Evolutionary conservation across 495 filamentous ascomycete genomes (phyloP).

Genomic region (Talaromyces thailandensis): DNA sequence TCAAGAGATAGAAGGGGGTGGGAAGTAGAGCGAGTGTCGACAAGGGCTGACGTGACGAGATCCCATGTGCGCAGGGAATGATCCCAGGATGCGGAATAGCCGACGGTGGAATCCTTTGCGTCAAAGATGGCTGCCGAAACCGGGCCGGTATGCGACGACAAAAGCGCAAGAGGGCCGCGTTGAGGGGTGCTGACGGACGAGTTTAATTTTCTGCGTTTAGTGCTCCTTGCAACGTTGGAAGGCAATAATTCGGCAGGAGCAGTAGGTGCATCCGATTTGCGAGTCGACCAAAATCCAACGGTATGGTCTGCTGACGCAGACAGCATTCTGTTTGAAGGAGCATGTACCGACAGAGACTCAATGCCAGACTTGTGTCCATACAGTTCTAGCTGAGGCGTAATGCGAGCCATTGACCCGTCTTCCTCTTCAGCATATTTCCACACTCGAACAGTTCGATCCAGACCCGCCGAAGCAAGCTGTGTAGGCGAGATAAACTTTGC

Average conservation of each 20-base stretch:
- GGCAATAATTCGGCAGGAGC: conserved; percentile 59
- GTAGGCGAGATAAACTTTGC: conserved; percentile 70
- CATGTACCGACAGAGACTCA: conserved; percentile 70
- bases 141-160: conserved; percentile 60
- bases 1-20: conserved; percentile 69
- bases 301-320: conserved; percentile 73
- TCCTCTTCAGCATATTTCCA: conserved; percentile 74
- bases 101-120: conserved; percentile 73
- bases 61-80: conserved; percentile 88
- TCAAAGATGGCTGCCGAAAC: conserved; percentile 76
- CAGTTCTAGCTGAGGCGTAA: conserved; percentile 72
- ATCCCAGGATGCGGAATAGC: conserved; percentile 82
- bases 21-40: conserved; percentile 74
- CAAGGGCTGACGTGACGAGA: conserved; percentile 61
- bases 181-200: conserved; percentile 55
- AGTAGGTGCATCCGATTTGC: conserved; percentile 60
- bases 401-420: conserved; percentile 47
- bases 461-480: conserved; percentile 67
- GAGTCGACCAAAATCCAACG: conserved; percentile 77
- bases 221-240: conserved; percentile 40
- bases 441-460: conserved; percentile 74
- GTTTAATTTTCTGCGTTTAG: conserved; percentile 73
- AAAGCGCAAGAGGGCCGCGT: conserved; percentile 67
- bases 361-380: conserved; percentile 74
- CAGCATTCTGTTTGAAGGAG: conserved; percentile 64